phyloP scores from a whole-genome alignment of 805 yeast species.

The Peterozyma xylosa region DNA sequence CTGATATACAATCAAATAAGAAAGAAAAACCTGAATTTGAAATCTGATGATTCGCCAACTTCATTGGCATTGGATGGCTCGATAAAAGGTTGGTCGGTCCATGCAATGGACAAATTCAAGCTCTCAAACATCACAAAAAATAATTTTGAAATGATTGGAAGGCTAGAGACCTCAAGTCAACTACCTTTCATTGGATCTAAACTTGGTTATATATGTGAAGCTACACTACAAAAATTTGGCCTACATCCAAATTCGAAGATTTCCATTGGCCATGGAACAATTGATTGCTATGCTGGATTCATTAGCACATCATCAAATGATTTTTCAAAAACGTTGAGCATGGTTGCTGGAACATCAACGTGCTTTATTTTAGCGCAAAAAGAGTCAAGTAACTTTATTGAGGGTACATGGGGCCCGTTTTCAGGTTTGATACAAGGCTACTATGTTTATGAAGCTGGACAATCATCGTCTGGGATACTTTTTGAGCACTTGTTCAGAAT shows the following conservation, averaged over 20 bases:
- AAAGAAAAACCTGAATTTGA: conserved; percentile 3
- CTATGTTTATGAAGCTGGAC: conserved; percentile 45
- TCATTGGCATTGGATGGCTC: conserved; percentile 48
- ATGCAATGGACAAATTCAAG: conserved; percentile 17
- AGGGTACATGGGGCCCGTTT: conserved; percentile 61
- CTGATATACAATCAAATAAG: conserved; percentile 7
- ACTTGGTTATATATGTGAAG: conserved; percentile 13
- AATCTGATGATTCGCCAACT: conserved; percentile 7
- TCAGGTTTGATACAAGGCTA: conserved; percentile 22
- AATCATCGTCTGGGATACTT: conserved; percentile 50
- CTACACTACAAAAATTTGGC: conserved; percentile 2
- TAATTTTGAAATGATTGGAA: conserved; percentile 21
- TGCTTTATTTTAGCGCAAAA: conserved; percentile 35
- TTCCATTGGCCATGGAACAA: conserved; percentile 38
- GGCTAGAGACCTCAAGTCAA: conserved; percentile 15
- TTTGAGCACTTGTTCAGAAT: conserved; percentile 38
- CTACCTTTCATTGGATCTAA: conserved; percentile 24
- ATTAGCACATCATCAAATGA: conserved; percentile 23
- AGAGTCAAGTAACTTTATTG: conserved; percentile 10
- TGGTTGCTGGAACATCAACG: conserved; percentile 60
- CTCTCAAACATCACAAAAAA: conserved; percentile 10
- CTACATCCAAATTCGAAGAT: conserved; percentile 3
- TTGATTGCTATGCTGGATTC: conserved; percentile 56
- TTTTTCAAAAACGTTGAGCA: conserved; percentile 24
- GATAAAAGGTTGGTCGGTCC: conserved; percentile 42